Evolutionary conservation across 495 filamentous ascomycete genomes (phyloP), one percentile per base, ranked within the genome.

Genomic region (Astrocystis sublimbata): DNA sequence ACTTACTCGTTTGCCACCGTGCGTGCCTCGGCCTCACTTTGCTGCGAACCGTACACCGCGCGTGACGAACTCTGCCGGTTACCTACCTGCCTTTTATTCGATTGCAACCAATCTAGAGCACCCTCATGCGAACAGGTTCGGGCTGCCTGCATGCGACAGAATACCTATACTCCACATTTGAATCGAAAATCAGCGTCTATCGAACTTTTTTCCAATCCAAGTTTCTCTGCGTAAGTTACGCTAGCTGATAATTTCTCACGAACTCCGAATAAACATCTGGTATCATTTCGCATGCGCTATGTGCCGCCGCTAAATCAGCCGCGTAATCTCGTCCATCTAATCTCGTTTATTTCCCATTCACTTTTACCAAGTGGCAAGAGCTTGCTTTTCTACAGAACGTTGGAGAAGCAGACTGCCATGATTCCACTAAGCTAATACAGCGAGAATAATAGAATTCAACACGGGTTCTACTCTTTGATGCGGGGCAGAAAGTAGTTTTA

Each of bases 51-150:
- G 59, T 62, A 56, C 59, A 58, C 66, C 61, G 61, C 68, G 60
- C 71, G n/a, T n/a, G n/a, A n/a, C n/a, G 66, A 68, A 71, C 71
- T 51, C 73, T 62, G 61, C 60, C 76, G 73, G 75, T 62, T 74
- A 75, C 69, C 68, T 70, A 63, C 78, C 49, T n/a, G n/a, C n/a
- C n/a, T n/a, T 71, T 61, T 58, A 60, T 71, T 63, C 70, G 70
- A 71, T 75, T 79, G 75, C 75, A 75, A 69, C 63, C 58, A 26
- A 65, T 69, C 74, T 73, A 69, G 74, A 66, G 69, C 60, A 63
- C 50, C 68, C 67, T 67, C 67, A 75, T 76, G 74, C 76, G 75
- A 80, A 80, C 78, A 79, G 77, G 74, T 78, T 78, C 74, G 69
- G 79, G 79, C 70, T 79, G 75, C 70, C 76, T 76, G 78, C 79